Evolutionary conservation across 140 eudicot genomes (phyloP), one percentile per base, ranked within the genome.

Genomic region (Senecio squalidus): DNA sequence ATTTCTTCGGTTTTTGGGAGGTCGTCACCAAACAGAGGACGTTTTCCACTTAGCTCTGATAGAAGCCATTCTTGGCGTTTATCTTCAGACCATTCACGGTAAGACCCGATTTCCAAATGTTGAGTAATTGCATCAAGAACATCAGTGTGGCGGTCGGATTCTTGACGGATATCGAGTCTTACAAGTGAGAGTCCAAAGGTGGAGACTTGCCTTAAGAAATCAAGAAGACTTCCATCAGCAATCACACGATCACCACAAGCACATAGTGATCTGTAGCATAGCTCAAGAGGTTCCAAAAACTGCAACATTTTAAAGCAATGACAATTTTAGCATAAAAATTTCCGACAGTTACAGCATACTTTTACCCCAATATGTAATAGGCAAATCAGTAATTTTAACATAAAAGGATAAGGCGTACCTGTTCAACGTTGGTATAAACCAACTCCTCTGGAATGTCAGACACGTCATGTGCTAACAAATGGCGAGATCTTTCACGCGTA

Each of bases 201-300:
- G 55, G 96, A 92, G 16, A 92, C 96, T 74, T 92, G 99, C 52
- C 99, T 67, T 44, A 92, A 71, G 68, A 92, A 92, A 80, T 92
- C 99, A 4, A 92, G 84, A 60, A 92, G 99, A 75, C 95, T 84
- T 1, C 99, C 99, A 57, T 92, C 99, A 31, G 99, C 99, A 67
- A 92, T 88, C 33, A 86, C 80, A 27, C 84, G 89, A 59, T 92
- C 96, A 15, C 99, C 99, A 67, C 96, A 92, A 14, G 95, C 83
- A 58, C 85, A 88, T 14, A 92, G 76, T 5, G 99, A 92, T 75
- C 96, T 58, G 78, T 92, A 92, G 75, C 99, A 92, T 60, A 92
- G 74, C 80, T 92, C 99, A 25, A 92, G 99, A 58, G 99, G 99
- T 64, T 92, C 96, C 89, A 92, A 72, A 77, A 92, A 88, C 99